Evolutionary conservation across 129 eudicot species (phyloP).

Genomic region (Centaurea solstitialis): DNA sequence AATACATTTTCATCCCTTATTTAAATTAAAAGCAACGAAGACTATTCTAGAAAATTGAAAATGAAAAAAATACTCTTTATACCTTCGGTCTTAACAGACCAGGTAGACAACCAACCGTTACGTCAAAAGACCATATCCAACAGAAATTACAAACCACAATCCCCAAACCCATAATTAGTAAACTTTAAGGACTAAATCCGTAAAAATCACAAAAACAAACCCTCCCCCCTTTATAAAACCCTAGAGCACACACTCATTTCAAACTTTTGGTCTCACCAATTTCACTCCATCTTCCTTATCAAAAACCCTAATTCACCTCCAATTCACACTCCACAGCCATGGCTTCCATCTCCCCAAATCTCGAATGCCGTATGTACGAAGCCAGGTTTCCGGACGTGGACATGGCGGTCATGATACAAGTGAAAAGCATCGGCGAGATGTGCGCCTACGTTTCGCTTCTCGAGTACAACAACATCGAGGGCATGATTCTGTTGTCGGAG

Average conservation of each 20-base stretch:
- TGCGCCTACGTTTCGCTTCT: constrained; percentile 89
- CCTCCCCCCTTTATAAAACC: constrained; percentile 32
- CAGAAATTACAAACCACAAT: too few relatives aligned
- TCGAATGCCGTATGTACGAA: constrained; percentile 97
- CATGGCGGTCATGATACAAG: constrained; percentile 92
- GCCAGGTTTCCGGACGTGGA: constrained; percentile 79
- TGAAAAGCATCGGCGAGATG: constrained; percentile 86
- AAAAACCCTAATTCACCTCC: constrained; percentile 6
- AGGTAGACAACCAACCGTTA: too few relatives aligned
- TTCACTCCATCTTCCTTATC: constrained; percentile 7
- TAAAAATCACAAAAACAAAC: neutral
- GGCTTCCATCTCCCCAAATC: constrained; percentile 69
- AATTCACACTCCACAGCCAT: constrained; percentile 20
- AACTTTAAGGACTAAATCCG: too few relatives aligned
- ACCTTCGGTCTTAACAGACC: too few relatives aligned
- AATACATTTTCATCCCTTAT: too few relatives aligned
- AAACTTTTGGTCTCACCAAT: constrained; percentile 5
- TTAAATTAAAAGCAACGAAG: too few relatives aligned
- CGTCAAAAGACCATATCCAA: too few relatives aligned
- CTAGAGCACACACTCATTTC: neutral
- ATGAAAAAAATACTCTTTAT: too few relatives aligned
- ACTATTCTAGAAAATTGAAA: too few relatives aligned
- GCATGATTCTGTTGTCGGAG: constrained; percentile 87
- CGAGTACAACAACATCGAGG: constrained; percentile 96
- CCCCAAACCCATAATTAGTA: too few relatives aligned